phyloP scores from a whole-genome alignment of 1,284 basidiomycete genomes.

The Malassezia equina region DNA sequence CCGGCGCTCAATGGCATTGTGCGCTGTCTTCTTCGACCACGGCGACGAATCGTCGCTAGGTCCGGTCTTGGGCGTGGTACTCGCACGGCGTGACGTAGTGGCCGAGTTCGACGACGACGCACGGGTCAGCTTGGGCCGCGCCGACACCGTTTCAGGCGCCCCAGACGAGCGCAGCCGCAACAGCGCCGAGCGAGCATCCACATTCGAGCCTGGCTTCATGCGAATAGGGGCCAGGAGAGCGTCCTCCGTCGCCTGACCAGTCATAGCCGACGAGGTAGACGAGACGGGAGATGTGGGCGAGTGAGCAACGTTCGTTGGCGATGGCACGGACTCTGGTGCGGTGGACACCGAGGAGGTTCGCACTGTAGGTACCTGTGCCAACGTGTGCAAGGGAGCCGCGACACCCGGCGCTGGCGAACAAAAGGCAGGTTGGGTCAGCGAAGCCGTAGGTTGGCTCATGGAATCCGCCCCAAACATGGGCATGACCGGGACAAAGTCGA shows the following conservation, averaged over 20 bases:
- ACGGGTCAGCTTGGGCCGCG: neutral
- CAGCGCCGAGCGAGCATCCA: neutral
- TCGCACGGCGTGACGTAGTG: neutral
- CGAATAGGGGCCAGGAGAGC: neutral
- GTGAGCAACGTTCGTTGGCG: neutral
- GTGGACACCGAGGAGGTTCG: neutral
- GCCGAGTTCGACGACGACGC: neutral
- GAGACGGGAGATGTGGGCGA: neutral
- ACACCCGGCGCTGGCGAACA: neutral
- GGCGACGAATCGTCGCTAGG: neutral
- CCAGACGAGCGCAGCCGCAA: neutral
- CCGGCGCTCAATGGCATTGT: slow-evolving; percentile 44
- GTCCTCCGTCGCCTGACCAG: neutral
- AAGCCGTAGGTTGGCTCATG: neutral
- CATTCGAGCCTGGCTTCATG: slow-evolving; percentile 3
- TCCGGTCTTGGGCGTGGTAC: neutral
- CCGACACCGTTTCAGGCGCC: neutral
- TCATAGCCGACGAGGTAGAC: neutral
- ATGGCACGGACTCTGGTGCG: neutral
- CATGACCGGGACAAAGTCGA: neutral
- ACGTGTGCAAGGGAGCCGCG: neutral
- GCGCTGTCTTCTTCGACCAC: slow-evolving; percentile 35
- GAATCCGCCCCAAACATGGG: neutral
- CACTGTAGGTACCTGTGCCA: neutral
- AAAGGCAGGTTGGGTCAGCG: neutral